Evolutionary conservation across 2,329 filamentous ascomycete genomes (phyloP), one percentile per base, ranked within the genome.

Genomic region (Colletotrichum musae): DNA sequence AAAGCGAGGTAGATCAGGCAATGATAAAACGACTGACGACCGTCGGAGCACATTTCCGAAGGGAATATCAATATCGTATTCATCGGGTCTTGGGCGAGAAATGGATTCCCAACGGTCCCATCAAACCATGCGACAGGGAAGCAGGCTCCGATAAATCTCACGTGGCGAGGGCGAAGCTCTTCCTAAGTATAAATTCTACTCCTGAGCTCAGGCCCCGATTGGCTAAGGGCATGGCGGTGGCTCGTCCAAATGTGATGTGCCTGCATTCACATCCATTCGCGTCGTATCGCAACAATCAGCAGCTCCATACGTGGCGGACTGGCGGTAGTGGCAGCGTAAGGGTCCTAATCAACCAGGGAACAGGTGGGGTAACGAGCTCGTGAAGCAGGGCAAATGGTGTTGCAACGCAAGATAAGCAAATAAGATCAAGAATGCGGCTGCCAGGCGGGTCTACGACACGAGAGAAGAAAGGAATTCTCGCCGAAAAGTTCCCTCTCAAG

Each of bases 251-350:
- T 51, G 15, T n/a, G 58, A 51, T 51, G 32, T 6, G 43, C n/a
- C 43, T 65, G 56, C 62, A 59, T 24, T 39, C 36, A 41, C 58
- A 6, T 41, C 59, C 39, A 26, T n/a, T 39, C 16, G 50, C 28
- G 62, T 28, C n/a, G 50, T 58, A 28, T 28, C 5, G 50, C 32
- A 13, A 18, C 58, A 63, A 24, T 56, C 58, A 56, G 51, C 10
- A 15, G 6, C 41, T 43, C 41, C 32, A 56, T 41, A 67, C 51
- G 64, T 67, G 64, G 64, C 64, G 53, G 60, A 45, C 7, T 67
- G 64, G 64, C 64, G 53, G 60, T 45, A 36, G 32, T 36, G 32
- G n/a, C 16, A 21, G 2, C 12, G 7, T 26, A 41, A 39, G 51
- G 53, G 21, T 47, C 16, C 47, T 43, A 52, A 52, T 62, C 18